Base-by-base conservation (phyloP, 169 alveolate species). In the Eimeria necatrix region DNA sequence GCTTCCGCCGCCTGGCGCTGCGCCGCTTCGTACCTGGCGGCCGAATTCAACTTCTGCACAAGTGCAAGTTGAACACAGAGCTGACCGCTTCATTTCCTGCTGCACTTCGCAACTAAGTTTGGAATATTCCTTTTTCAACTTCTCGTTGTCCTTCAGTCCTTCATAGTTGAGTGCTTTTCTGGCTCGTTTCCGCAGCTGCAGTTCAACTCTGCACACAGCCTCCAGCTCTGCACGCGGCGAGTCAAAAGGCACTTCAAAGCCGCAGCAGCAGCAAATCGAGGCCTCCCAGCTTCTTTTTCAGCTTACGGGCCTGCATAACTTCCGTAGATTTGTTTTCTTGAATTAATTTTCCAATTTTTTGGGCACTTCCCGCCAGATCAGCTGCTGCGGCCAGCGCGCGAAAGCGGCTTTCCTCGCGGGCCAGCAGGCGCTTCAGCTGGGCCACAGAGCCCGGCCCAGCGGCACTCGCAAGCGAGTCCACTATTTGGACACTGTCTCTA, bases 401-500 rank as follows among this genome's bases (percentile, higher is more conserved):
- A 32, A 76, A 18, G 12, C 86, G 56, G 86, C 32, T 76, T 32
- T 76, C 60, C 41, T 24, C 86, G 7, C 41, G 86, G 18, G 6
- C 60, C 4, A 76, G 20, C 86, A 76, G 4, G 6, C 86, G 86
- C 22, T 32, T 76, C 32, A 32, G 86, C 86, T 76, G 86, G 3
- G 32, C 61, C 14, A 76, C 16, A 16, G 64, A 76, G 60, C 86
- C 41, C 22, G 20, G 9, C 22, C 86, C 41, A 12, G 56, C 60
- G 5, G 86, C 24, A 48, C 22, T 76, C 16, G 86, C 41, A 4
- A 76, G 52, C 4, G 41, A 3, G 60, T 76, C 86, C 14, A 41
- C 14, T 5, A 76, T 48, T 48, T 46, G 26, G 41, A 48, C 86
- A 16, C 61, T 32, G 24, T 76, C 86, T 16, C 48, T 32, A 2